A percentile compares a stretch with the other conserved stretches of the same genome.
These are phyloP conservation scores for Pythium volutum DNA, from an alignment of 352 stramenopile species.

Conservation along the genomic window DNA sequence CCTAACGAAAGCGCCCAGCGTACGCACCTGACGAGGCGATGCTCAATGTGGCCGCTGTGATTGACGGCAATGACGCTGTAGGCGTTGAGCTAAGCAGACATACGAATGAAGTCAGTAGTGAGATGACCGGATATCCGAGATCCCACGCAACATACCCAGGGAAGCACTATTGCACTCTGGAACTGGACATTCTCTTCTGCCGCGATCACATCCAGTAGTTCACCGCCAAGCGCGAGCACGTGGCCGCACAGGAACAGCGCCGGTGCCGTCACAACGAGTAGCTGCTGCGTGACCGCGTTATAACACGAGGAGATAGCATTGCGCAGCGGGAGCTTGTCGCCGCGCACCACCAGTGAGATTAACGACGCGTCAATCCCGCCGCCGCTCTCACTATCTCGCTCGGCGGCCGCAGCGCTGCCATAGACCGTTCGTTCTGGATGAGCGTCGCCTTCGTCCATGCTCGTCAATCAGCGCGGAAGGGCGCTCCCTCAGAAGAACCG, in stretches of 20 bases:
- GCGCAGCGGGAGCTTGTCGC: slow-evolving; percentile 36
- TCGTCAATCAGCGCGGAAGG: background rate
- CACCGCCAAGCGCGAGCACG: slow-evolving; percentile 40
- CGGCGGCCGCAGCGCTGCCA: background rate
- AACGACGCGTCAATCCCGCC: slow-evolving; percentile 11
- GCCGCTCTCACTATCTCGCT: background rate
- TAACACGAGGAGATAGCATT: slow-evolving; percentile 44
- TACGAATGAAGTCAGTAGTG: background rate
- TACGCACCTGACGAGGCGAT: slow-evolving; percentile 44
- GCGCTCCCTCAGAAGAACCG: background rate
- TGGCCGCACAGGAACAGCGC: slow-evolving; percentile 42
- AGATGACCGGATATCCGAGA: background rate
- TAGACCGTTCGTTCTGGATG: no score
- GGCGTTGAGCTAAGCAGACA: slow-evolving; percentile 30
- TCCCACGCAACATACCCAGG: slow-evolving; percentile 31
- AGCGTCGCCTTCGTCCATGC: background rate
- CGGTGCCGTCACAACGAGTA: slow-evolving; percentile 38
- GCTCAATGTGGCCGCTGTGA: slow-evolving; percentile 30
- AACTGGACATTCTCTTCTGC: slow-evolving; percentile 45
- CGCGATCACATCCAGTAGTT: slow-evolving; percentile 30
- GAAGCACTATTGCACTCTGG: slow-evolving; percentile 35
- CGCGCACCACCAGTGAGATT: slow-evolving; percentile 47
- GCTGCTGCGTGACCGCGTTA: slow-evolving; percentile 29
- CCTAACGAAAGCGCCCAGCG: background rate
- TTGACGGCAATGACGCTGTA: slow-evolving; percentile 38